Percentiles rank a stretch among this genome's conserved stretches.
phyloP scores from a whole-genome alignment of 257 asterid species.

The Cordia subcordata region DNA sequence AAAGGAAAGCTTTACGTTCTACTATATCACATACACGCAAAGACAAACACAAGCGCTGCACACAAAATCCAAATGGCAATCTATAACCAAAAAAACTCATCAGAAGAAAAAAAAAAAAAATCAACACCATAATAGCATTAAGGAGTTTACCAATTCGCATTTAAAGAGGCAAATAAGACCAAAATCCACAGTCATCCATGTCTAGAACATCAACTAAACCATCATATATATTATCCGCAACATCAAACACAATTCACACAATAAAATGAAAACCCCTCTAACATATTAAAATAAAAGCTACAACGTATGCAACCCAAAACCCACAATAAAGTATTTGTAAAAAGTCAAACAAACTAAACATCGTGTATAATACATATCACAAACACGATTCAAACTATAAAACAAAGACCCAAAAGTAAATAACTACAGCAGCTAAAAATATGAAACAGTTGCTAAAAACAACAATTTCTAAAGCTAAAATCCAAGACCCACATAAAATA shows the following conservation, averaged over 20 bases:
- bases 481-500: constrained; percentile 1
- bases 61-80: neutral
- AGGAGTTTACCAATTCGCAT: neutral
- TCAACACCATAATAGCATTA: neutral
- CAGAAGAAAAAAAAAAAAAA: no score
- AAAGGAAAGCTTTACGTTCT: no score
- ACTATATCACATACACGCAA: neutral
- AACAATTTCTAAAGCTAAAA: no score
- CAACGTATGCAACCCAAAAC: no score
- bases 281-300: no score
- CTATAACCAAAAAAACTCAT: neutral
- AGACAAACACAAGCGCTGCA: no score
- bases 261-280: neutral
- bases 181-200: neutral
- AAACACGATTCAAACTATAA: constrained; percentile 11
- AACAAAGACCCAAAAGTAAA: constrained; percentile 1
- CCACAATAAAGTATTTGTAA: no score
- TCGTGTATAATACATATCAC: no score
- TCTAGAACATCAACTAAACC: neutral
- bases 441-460: constrained; percentile 11
- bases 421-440: constrained; percentile 6
- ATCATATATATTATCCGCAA: neutral
- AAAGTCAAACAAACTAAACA: neutral
- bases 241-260: constrained; percentile 9
- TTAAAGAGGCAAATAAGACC: neutral